These are phyloP conservation scores for Cytospora paraplurivora DNA, from an alignment of 2,329 filamentous ascomycete species.

Conservation along the genomic window DNA sequence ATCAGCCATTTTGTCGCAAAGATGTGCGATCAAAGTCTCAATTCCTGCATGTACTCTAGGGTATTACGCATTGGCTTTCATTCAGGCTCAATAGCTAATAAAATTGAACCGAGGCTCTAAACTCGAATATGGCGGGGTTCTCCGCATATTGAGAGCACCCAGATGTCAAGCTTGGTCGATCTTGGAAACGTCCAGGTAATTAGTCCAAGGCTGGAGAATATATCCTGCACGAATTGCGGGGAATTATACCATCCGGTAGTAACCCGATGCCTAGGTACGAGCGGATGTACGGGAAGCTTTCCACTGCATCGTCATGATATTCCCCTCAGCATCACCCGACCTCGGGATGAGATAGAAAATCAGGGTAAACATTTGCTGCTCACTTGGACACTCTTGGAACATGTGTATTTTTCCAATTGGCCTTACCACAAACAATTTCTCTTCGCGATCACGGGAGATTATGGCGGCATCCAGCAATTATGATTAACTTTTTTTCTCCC, in stretches of 20 bases:
- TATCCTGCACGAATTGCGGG: constrained; percentile 26
- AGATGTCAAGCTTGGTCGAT: constrained; percentile 9
- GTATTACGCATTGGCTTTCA: background rate
- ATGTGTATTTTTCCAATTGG: too few species aligned
- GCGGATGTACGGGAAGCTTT: constrained; percentile 16
- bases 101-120: constrained; percentile 10
- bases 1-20: background rate
- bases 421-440: too few species aligned
- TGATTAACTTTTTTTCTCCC: too few species aligned
- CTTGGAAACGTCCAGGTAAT: constrained; percentile 15
- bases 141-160: constrained; percentile 16
- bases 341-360: background rate
- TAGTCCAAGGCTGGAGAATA: constrained; percentile 23
- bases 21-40: background rate
- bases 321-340: background rate
- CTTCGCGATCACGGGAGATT: too few species aligned
- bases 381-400: background rate
- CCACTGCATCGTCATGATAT: background rate
- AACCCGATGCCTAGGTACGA: background rate
- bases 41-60: constrained; percentile 2
- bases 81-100: constrained; percentile 11
- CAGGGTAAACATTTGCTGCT: background rate
- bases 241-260: background rate
- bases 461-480: too few species aligned
- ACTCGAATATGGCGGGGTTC: constrained; percentile 19